These are phyloP conservation scores for Saccharomycopsis selenospora DNA, from an alignment of 805 yeast genomes.

Conservation along the genomic window DNA sequence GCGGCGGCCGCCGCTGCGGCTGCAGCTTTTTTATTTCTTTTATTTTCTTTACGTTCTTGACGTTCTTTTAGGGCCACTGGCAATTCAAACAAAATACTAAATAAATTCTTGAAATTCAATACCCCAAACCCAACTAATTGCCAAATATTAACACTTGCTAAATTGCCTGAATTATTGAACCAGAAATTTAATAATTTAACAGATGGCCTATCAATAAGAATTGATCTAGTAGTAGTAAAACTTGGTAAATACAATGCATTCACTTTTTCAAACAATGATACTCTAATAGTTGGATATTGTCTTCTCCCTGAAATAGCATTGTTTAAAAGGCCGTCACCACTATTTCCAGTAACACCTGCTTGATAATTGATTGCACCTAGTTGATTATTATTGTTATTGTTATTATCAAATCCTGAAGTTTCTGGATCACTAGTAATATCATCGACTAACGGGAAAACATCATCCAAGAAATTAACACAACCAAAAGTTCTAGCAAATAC, in stretches of 20 bases:
- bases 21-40: slow-evolving; percentile 34
- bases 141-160: slow-evolving; percentile 68
- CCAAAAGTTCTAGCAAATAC: slow-evolving; percentile 21
- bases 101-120: slow-evolving; percentile 57
- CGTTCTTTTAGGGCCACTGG: slow-evolving; percentile 68
- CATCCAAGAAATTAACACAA: slow-evolving; percentile 16
- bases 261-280: slow-evolving; percentile 20
- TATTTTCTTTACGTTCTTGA: slow-evolving; percentile 63
- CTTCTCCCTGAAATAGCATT: background rate
- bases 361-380: background rate
- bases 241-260: slow-evolving; percentile 1
- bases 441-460: background rate
- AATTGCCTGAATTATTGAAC: slow-evolving; percentile 68
- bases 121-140: slow-evolving; percentile 70
- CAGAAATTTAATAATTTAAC: slow-evolving; percentile 56
- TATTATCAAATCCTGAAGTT: slow-evolving; percentile 12
- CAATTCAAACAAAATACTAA: slow-evolving; percentile 64
- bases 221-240: slow-evolving; percentile 9
- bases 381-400: slow-evolving; percentile 3
- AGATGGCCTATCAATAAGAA: slow-evolving; percentile 24
- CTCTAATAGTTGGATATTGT: slow-evolving; percentile 14
- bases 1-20: slow-evolving; percentile 15
- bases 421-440: slow-evolving; percentile 13
- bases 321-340: background rate
- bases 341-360: slow-evolving; percentile 12